Base-by-base conservation (phyloP, 495 filamentous ascomycete species). In the Filosporella fistucella region DNA sequence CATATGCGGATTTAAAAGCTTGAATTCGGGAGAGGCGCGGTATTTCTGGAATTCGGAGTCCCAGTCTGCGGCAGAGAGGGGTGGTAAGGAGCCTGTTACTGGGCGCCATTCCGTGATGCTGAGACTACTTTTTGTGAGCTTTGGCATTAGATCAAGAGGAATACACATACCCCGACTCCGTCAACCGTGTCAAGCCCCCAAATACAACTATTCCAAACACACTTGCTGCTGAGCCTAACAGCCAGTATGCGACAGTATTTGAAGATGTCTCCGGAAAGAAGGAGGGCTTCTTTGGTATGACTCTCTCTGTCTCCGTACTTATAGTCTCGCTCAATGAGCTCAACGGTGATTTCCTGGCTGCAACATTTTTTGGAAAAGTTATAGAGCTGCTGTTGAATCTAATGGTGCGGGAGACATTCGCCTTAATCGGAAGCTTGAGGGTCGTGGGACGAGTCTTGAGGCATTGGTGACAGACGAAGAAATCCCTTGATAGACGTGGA, bases 81-180 rank as follows among this genome's bases (percentile, higher is more conserved):
- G 93, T 10, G 91, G 91, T n/a, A 93, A 70, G 20, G 88, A 86
- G 51, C 93, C 93, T 4, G 93, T 97, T 30, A 97, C 89, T 52
- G 93, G 93, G 54, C 83, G 88, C 93, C 93, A 98, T 89, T 98
- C 94, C 42, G 93, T 98, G 60, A 98, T 98, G 67, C 89, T 95
- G 52, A 98, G 79, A 36, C 91, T 95, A 47, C 7, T 24, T n/a
- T n/a, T n/a, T n/a, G n/a, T n/a, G n/a, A n/a, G n/a, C n/a, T n/a
- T n/a, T n/a, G n/a, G 12, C 2, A 12, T 44, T 33, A 14, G 16
- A 17, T 7, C 16, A 34, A 20, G 16, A 6, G 20, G n/a, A n/a
- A 34, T 11, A 39, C 18, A 62, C 70, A 48, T 81, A 95, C 88
- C 91, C 93, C 49, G 93, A 98, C 68, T 98, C 93, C 6, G 93